Evolutionary conservation across 108 stramenopile genomes (phyloP), one percentile per base, ranked within the genome.

Genomic region (Nannochloropsis granulata): DNA sequence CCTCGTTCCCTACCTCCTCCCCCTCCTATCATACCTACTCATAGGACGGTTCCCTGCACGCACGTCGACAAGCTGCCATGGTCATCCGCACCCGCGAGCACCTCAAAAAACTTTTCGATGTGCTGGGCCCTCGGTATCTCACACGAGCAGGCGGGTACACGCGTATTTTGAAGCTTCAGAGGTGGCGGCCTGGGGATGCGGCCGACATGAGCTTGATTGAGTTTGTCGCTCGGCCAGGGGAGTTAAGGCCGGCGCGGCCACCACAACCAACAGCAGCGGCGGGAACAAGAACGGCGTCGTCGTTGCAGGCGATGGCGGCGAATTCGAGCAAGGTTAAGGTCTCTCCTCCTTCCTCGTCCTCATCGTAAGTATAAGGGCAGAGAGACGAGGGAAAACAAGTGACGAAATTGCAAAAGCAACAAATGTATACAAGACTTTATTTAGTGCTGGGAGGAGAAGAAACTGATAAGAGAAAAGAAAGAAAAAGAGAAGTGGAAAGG

Each of bases 141-240:
- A 89, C 93, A 12, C 85, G 92, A 3, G 83, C 79, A 14, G 92
- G 99, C 24, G 99, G 99, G 44, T 98, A 98, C 91, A 99, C 99
- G 13, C 93, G 99, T 24, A 92, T 98, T 0, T 79, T 99, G 90
- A 96, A 97, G 83, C 82, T 98, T 23, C 89, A 91, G 80, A 92
- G 90, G 82, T 92, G 87, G n/a, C 91, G 97, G 1, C 80, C 83
- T 26, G 97, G 97, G 26, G 97, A 99, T 86, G 93, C 93, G 45
- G 97, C 99, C 11, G 94, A 95, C 45, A 99, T 99, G 99, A 95
- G 96, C 0, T 86, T 98, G 13, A 97, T 99, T 84, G 99, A 99
- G 91, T 97, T 96, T 85, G 97, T 99, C 0, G 99, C 97, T 92
- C 93, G 97, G 71, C 93, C 93, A 23, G 94, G 94, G n/a, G 98